Evolutionary conservation across 2,329 filamentous ascomycete species (phyloP).

Genomic region (Arthrobotrys pseudoclavata): DNA sequence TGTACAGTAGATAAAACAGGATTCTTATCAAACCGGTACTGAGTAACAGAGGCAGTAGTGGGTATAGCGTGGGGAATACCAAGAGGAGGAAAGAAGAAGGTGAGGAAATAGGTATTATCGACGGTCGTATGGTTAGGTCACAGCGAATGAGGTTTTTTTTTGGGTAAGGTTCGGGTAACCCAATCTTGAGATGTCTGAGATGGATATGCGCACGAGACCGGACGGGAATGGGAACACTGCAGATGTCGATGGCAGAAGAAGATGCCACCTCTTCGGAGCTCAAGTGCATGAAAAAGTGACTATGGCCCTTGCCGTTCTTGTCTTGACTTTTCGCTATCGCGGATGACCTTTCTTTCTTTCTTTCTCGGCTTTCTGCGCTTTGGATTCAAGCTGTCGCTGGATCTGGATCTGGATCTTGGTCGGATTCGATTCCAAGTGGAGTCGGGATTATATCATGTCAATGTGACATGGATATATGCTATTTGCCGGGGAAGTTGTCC

Average conservation of each 20-base stretch:
- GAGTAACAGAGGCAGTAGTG: background rate
- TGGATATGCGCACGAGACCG: conserved; percentile 26
- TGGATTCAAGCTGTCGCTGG: background rate
- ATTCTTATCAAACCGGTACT: conserved; percentile 18
- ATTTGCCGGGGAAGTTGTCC: background rate
- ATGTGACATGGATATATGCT: background rate
- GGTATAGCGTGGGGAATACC: conserved; percentile 11
- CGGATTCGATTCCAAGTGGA: background rate
- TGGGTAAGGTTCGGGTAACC: conserved; percentile 35
- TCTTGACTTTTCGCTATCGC: no score
- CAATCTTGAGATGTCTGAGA: conserved; percentile 21
- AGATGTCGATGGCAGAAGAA: conserved; percentile 18
- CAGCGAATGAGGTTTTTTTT: background rate
- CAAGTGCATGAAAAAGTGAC: conserved; percentile 2
- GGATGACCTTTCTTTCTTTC: conserved; percentile 11
- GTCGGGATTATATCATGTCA: background rate
- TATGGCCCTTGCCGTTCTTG: no score
- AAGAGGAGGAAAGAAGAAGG: background rate
- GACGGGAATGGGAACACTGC: background rate
- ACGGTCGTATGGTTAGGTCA: conserved; percentile 15
- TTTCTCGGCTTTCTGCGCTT: background rate
- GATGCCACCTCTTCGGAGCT: conserved; percentile 31
- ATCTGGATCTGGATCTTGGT: background rate
- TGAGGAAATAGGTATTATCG: background rate
- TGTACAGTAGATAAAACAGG: conserved; percentile 11